Percentiles rank a stretch among this genome's conserved stretches.
These are phyloP conservation scores for Sugiyamaella lignohabitans DNA, from an alignment of 805 yeast genomes.

Conservation along the genomic window DNA sequence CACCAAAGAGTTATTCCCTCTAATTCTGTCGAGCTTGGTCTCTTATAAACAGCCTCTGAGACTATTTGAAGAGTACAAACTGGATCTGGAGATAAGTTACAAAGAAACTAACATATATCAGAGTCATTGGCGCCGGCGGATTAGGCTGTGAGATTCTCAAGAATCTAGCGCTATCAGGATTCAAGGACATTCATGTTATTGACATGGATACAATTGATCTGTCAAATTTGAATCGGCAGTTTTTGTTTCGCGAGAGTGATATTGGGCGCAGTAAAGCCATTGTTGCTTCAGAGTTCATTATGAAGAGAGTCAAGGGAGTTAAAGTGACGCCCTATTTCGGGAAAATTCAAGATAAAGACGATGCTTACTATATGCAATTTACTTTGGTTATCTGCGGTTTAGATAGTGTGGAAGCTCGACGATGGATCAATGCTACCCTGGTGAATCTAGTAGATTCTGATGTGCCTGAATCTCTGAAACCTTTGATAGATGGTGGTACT, in stretches of 20 bases:
- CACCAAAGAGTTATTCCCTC: too few relatives aligned
- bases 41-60: too few relatives aligned
- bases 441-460: slow-evolving; percentile 52
- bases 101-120: not conserved
- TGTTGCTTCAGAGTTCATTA: slow-evolving; percentile 56
- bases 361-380: slow-evolving; percentile 60
- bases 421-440: slow-evolving; percentile 77
- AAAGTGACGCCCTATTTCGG: slow-evolving; percentile 54
- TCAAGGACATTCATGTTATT: slow-evolving; percentile 55
- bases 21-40: too few relatives aligned
- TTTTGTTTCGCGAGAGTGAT: slow-evolving; percentile 54
- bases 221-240: slow-evolving; percentile 72
- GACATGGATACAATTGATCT: slow-evolving; percentile 81
- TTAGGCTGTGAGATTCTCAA: slow-evolving; percentile 76
- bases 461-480: slow-evolving; percentile 45
- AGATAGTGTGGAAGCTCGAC: slow-evolving; percentile 81
- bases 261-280: slow-evolving; percentile 62
- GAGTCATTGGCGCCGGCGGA: slow-evolving; percentile 71
- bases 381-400: slow-evolving; percentile 76
- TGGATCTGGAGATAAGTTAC: not conserved
- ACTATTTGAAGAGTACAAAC: too few relatives aligned
- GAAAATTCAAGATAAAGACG: slow-evolving; percentile 57
- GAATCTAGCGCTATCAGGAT: slow-evolving; percentile 64
- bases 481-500: slow-evolving; percentile 89
- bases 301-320: slow-evolving; percentile 36